phyloP scores from a whole-genome alignment of 2,329 filamentous ascomycete genomes.

The Fonsecaea erecta region DNA sequence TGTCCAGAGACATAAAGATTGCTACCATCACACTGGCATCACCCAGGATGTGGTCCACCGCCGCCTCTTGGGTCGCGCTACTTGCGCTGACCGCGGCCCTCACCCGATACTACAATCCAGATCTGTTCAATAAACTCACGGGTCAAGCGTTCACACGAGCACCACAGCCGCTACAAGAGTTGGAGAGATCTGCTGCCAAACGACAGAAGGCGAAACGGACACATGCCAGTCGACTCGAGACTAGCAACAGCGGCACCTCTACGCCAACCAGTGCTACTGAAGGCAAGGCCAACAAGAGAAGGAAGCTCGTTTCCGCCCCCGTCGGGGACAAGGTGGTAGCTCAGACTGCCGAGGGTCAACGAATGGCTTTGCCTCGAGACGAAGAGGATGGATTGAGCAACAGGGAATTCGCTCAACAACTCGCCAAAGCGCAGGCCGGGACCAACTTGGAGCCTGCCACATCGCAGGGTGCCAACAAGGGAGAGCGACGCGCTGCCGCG shows the following conservation, averaged over 20 bases:
- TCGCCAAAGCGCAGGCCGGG: conserved; percentile 73
- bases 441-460: conserved; percentile 56
- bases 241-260: conserved; percentile 25
- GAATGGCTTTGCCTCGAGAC: conserved; percentile 40
- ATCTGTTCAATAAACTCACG: conserved; percentile 30
- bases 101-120: conserved; percentile 33
- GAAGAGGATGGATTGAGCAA: conserved; percentile 69
- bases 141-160: conserved; percentile 10
- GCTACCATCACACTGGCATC: conserved; percentile 11
- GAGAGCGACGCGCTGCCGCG: conserved; percentile 51
- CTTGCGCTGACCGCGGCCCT: conserved; percentile 26
- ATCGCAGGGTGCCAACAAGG: conserved; percentile 39
- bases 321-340: conserved; percentile 40
- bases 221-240: conserved; percentile 26
- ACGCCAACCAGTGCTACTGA: conserved; percentile 31
- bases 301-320: conserved; percentile 43
- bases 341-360: conserved; percentile 41
- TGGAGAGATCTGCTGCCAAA: conserved; percentile 25
- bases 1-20: background rate
- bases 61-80: conserved; percentile 30
- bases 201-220: conserved; percentile 33
- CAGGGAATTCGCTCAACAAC: conserved; percentile 75
- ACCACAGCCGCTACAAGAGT: background rate
- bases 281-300: conserved; percentile 44
- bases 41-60: conserved; percentile 32